phyloP scores from a whole-genome alignment of 495 filamentous ascomycete genomes.

The Penicillium turbatum region DNA sequence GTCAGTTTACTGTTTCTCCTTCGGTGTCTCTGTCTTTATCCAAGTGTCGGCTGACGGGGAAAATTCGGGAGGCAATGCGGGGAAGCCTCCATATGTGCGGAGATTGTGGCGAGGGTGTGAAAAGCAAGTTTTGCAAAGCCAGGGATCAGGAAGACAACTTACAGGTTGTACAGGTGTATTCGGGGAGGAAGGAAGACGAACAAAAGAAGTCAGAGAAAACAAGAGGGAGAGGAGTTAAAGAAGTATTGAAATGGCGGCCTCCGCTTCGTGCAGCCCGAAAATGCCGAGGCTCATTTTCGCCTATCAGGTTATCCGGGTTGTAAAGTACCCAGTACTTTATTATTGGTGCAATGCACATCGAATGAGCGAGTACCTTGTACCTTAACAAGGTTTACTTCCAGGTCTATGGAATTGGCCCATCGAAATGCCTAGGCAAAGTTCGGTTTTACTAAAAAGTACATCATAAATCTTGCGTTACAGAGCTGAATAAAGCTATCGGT shows the following conservation, averaged over 20 bases:
- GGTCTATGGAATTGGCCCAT: background rate
- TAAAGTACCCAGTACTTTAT: conserved; percentile 15
- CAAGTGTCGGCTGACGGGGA: background rate
- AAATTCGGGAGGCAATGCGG: conserved; percentile 20
- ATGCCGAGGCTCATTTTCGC: conserved; percentile 25
- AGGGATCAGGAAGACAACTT: conserved; percentile 6
- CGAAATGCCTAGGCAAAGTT: background rate
- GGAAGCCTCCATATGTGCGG: conserved; percentile 20
- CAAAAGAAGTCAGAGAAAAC: conserved; percentile 1
- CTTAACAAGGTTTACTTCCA: background rate
- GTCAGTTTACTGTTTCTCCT: background rate
- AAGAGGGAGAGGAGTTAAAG: background rate
- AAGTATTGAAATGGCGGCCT: conserved; percentile 12
- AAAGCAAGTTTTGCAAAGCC: no score
- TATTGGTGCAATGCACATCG: no score
- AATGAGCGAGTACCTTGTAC: conserved; percentile 6
- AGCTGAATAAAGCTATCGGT: no score
- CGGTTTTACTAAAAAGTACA: background rate
- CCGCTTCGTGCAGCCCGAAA: conserved; percentile 23
- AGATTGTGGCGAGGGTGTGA: background rate
- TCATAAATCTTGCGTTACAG: no score
- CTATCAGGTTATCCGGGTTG: conserved; percentile 6
- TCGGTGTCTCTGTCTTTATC: no score
- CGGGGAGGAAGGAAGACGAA: background rate
- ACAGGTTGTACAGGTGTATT: conserved; percentile 11